Conservation (phyloP, 2,329 filamentous ascomycete species). For the Emericellopsis cladophorae region DNA sequence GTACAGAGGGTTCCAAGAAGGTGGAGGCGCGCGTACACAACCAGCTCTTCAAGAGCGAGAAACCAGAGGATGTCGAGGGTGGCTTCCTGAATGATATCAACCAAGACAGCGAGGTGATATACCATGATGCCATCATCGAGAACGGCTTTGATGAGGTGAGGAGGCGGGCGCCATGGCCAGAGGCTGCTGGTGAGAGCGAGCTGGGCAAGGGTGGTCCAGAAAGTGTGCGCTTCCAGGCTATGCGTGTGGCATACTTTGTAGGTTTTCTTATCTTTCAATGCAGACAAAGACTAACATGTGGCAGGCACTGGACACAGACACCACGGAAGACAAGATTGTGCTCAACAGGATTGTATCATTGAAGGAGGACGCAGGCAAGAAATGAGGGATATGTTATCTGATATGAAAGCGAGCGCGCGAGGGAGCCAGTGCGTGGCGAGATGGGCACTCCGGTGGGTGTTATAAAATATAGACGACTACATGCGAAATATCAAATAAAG, state of each 20-base stretch:
- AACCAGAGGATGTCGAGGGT: conserved; percentile 61
- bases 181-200: conserved; percentile 53
- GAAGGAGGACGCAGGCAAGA: conserved; percentile 75
- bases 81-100: conserved; percentile 74
- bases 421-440: no score
- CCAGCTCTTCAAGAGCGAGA: conserved; percentile 68
- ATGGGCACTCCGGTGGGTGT: no score
- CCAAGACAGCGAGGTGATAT: conserved; percentile 64
- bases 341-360: conserved; percentile 86
- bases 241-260: conserved; percentile 70
- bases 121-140: conserved; percentile 62
- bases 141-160: conserved; percentile 64
- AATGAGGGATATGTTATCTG: neutral
- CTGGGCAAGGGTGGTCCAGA: conserved; percentile 48
- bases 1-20: conserved; percentile 45
- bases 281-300: conserved; percentile 5
- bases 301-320: conserved; percentile 64
- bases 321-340: conserved; percentile 65
- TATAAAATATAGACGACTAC: no score
- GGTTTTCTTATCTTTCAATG: conserved; percentile 12
- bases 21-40: conserved; percentile 67
- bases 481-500: no score
- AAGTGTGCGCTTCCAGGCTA: conserved; percentile 73
- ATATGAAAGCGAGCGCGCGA: no score
- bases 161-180: conserved; percentile 64